A percentile compares a stretch with the other conserved stretches of the same genome.
Conservation (phyloP, 2,329 filamentous ascomycete species). For the Scopulariopsis brevicaulis region DNA sequence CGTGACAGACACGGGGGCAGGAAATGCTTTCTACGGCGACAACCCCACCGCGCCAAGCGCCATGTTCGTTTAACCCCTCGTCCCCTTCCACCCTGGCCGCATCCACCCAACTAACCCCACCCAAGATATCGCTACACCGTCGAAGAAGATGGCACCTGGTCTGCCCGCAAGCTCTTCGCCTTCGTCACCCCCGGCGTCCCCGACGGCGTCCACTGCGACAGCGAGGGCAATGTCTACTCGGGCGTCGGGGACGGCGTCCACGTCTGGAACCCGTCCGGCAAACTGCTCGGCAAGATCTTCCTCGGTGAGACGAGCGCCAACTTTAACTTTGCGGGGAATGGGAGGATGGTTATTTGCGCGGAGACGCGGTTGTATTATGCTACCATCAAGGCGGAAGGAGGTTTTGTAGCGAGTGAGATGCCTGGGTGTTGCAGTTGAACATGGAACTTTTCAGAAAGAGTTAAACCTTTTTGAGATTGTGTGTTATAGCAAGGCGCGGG, state of each 20-base stretch:
- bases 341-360: conserved; percentile 21
- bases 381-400: conserved; percentile 12
- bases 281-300: conserved; percentile 44
- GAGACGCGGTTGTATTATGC: conserved; percentile 22
- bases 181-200: conserved; percentile 41
- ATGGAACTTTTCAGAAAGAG: too few species aligned
- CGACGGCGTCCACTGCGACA: conserved; percentile 46
- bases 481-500: too few species aligned
- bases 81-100: not conserved
- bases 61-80: conserved; percentile 24
- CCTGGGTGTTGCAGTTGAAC: not conserved
- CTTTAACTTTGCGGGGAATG: conserved; percentile 29
- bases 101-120: not conserved
- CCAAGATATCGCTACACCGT: conserved; percentile 17
- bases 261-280: conserved; percentile 32
- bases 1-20: conserved; percentile 44
- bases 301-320: conserved; percentile 31
- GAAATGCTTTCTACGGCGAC: conserved; percentile 27
- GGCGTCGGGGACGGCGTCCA: conserved; percentile 36
- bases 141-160: conserved; percentile 29
- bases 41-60: conserved; percentile 29
- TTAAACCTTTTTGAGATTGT: too few species aligned
- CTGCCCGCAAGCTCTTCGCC: conserved; percentile 42
- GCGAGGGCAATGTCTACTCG: conserved; percentile 41
- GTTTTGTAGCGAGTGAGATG: not conserved